Evolutionary conservation across 768 basidiomycete species (phyloP).

Genomic region (Psilocybe cubensis): DNA sequence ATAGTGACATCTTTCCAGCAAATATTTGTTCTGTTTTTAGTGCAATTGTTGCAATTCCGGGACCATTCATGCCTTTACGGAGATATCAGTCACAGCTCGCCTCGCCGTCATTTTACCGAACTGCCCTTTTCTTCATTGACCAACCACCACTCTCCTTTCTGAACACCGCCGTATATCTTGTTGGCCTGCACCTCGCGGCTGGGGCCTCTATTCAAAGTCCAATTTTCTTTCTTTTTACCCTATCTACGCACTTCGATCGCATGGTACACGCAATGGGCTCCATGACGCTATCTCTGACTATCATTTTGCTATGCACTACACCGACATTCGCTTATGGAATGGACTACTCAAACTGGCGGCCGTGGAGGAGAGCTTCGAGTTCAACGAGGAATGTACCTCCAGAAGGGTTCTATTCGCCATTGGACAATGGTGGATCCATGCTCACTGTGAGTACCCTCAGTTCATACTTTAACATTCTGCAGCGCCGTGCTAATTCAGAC

Average conservation of each 20-base stretch:
- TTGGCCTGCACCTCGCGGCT: background rate
- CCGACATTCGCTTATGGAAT: slow-evolving; percentile 17
- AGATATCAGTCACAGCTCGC: slow-evolving; percentile 11
- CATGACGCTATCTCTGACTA: slow-evolving; percentile 21
- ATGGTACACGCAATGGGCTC: slow-evolving; percentile 14
- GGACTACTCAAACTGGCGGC: slow-evolving; percentile 13
- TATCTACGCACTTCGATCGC: background rate
- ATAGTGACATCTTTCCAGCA: background rate
- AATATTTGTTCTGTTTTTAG: background rate
- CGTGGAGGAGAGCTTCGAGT: slow-evolving; percentile 12
- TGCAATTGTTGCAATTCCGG: no score
- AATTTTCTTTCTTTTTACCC: slow-evolving; percentile 1
- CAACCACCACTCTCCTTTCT: background rate
- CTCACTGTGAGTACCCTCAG: slow-evolving; percentile 59
- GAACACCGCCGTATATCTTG: slow-evolving; percentile 7
- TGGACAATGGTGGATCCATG: slow-evolving; percentile 62
- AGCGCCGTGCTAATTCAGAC: background rate
- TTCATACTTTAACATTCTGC: background rate
- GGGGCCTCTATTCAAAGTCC: background rate
- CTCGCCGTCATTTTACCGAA: background rate
- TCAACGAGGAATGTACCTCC: slow-evolving; percentile 43
- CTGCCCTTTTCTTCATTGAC: background rate
- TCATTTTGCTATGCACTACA: slow-evolving; percentile 22
- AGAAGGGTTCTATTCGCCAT: slow-evolving; percentile 65
- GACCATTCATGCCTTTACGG: background rate